Evolutionary conservation across 352 stramenopile genomes (phyloP), one percentile per base, ranked within the genome.

Genomic region (Phytophthora tubulina): DNA sequence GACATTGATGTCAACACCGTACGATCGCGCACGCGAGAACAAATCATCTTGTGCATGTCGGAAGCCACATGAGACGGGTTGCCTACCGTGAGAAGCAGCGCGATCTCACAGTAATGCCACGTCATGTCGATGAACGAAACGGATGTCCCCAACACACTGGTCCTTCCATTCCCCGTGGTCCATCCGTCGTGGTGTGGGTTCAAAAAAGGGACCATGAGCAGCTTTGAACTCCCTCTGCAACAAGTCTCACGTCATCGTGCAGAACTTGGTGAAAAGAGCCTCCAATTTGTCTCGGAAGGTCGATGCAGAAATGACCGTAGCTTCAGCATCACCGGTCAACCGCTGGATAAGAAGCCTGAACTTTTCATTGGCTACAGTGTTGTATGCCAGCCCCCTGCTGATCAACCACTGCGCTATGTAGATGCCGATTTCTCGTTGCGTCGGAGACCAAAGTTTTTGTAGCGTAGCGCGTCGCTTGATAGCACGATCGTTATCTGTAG

Each of bases 141-240:
- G 4, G 31, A 41, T 1, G 35, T 41, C 10, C 35, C 35, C 21
- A 41, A 41, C 35, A 41, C 35, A 11, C 35, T 2, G 3, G 10
- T 41, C 1, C 10, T 41, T 7, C 35, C 35, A 11, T 41, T 41
- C 10, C 35, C 35, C 6, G 35, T 11, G 10, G 35, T 55, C 3
- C 41, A 58, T 2, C 58, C 66, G 21, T 63, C 41, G 3, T 73
- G 57, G 4, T 54, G 33, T 1, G 65, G 9, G 31, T 69, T 69
- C 4, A 64, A 35, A 51, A 61, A 69, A 11, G 35, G 35, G 0
- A 61, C 0, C 51, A 4, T 4, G 44, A 35, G 51, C 51, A 3
- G 38, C 36, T 2, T 59, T 44, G 39, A 60, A 58, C 38, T 64
- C 66, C 0, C 31, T 6, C 30, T 31, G 32, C 36, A 69, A 6